Conservation (phyloP, 2,329 filamentous ascomycete species). For the Capronia americana region DNA sequence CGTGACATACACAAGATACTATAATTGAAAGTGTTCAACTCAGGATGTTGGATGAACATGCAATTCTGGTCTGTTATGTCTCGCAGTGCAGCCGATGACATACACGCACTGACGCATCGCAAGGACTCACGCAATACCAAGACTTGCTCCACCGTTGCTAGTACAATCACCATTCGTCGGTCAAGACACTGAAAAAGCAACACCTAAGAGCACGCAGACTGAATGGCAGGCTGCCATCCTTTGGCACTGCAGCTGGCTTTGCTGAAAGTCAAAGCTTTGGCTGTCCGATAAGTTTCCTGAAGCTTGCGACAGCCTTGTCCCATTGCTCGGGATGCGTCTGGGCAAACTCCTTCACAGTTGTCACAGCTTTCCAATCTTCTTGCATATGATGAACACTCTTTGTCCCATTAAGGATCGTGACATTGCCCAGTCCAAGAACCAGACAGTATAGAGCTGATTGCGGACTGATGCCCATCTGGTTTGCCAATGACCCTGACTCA, state of each 20-base stretch:
- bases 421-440: slow-evolving; percentile 59
- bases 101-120: not conserved
- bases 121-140: not conserved
- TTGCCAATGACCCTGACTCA: slow-evolving; percentile 60
- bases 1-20: slow-evolving; percentile 6
- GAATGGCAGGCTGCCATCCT: not conserved
- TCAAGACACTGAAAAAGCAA: not conserved
- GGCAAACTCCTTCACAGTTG: slow-evolving; percentile 51
- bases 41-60: not conserved
- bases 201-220: not conserved
- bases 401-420: slow-evolving; percentile 63
- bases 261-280: slow-evolving; percentile 12
- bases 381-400: slow-evolving; percentile 59
- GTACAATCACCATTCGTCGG: not conserved
- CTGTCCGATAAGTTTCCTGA: slow-evolving; percentile 54
- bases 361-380: slow-evolving; percentile 57
- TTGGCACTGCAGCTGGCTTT: not conserved
- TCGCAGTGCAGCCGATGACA: slow-evolving; percentile 3
- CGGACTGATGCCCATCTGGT: slow-evolving; percentile 48
- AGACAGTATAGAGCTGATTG: slow-evolving; percentile 62
- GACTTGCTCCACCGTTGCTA: slow-evolving; percentile 1
- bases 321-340: slow-evolving; percentile 57
- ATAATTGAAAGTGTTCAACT: not conserved
- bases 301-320: slow-evolving; percentile 55
- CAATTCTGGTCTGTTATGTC: not conserved